Evolutionary conservation across 768 basidiomycete species (phyloP), one percentile per base, ranked within the genome.

Genomic region (Lentinus tigrinus): DNA sequence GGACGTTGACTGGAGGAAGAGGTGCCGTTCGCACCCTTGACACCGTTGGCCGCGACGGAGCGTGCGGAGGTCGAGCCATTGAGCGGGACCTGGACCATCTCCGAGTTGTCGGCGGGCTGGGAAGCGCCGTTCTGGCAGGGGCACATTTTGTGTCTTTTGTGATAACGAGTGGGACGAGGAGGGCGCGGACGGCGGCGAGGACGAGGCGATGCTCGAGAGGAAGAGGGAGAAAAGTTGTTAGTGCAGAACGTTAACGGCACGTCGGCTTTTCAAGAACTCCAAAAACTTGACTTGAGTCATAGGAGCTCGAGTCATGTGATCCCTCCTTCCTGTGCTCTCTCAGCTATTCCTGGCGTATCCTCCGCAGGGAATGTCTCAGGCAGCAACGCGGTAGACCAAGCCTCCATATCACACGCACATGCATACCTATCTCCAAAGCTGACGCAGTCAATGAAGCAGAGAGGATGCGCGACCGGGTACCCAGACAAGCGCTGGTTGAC

Each of bases 81-180:
- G 60, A 84, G 75, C 52, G 85, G 83, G 51, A 93, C 81, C 28
- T 80, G 70, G 54, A 94, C 89, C 91, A 93, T 90, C 53, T 94
- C 82, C 58, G 72, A 68, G 54, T 72, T 75, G 58, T 74, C 77
- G 46, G 74, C 66, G 43, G 81, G 70, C 47, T 75, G 59, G n/a
- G 73, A 52, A 66, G 85, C 81, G 57, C 73, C 77, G 74, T 79
- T 84, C 65, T 74, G 70, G 71, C 81, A 80, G 36, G 85, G 84
- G 71, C 88, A 91, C 87, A 89, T 89, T 70, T 66, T 26, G 26
- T 44, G 48, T 17, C 17, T 40, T 37, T 26, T 17, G 39, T 31
- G 16, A 47, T 21, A 49, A 16, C 17, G 48, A 28, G 42, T 24
- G 27, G 53, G 48, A 40, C 40, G 39, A 16, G 6, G 42, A 37